phyloP scores from a whole-genome alignment of 305 asterid genomes.

The Fraxinus albicans region DNA sequence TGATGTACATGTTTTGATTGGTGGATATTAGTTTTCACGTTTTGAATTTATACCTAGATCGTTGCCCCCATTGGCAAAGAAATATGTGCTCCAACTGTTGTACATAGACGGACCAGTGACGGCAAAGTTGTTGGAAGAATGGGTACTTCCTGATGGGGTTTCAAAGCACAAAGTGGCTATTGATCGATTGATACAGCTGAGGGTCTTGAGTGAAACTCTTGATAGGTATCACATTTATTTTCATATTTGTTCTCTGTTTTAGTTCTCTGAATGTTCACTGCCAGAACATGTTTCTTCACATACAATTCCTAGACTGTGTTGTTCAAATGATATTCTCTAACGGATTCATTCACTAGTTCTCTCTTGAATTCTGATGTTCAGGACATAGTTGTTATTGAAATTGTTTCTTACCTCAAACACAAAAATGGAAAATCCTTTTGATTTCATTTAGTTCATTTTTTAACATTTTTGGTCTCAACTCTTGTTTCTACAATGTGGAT shows the following conservation, averaged over 20 bases:
- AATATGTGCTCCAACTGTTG: conserved; percentile 72
- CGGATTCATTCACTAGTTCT: not conserved
- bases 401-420: not conserved
- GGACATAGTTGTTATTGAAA: not conserved
- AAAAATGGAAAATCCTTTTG: not conserved
- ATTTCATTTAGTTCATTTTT: not conserved
- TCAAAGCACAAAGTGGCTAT: conserved; percentile 86
- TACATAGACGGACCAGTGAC: conserved; percentile 67
- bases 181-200: conserved; percentile 80
- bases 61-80: conserved; percentile 93
- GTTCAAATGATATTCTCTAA: not conserved
- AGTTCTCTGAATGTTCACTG: not conserved
- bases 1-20: not conserved
- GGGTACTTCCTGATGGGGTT: conserved; percentile 80
- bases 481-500: not conserved
- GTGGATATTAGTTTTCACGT: conserved; percentile 10
- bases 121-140: conserved; percentile 75
- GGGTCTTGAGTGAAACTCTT: conserved; percentile 75
- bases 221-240: conserved; percentile 53
- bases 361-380: not conserved
- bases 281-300: not conserved
- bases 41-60: conserved; percentile 51
- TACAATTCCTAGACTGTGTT: not conserved
- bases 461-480: not conserved
- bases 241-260: conserved; percentile 1